A percentile compares a stretch with the other conserved stretches of the same genome.
phyloP scores from a whole-genome alignment of 2,329 filamentous ascomycete species.

The Chaetomiaceae sp. region DNA sequence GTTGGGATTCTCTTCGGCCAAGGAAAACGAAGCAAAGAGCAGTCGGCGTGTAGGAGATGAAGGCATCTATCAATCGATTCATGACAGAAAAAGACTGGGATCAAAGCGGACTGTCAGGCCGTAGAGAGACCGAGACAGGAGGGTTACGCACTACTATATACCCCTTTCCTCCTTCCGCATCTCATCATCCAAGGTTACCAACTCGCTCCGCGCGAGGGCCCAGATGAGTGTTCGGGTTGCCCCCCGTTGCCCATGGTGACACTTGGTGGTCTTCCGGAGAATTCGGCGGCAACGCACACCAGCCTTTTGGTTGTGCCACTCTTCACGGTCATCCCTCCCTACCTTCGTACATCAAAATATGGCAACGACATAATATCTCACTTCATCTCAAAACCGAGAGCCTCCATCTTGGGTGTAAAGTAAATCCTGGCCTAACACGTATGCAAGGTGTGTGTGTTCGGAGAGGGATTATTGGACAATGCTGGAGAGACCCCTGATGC shows the following conservation, averaged over 20 bases:
- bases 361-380: no score
- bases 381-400: no score
- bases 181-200: not conserved
- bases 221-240: not conserved
- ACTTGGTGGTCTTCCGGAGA: not conserved
- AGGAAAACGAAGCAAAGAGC: not conserved
- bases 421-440: no score
- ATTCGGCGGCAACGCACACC: not conserved
- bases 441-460: no score
- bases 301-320: not conserved
- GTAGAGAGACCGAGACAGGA: conserved; percentile 4
- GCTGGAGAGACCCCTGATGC: no score
- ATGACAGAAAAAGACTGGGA: not conserved
- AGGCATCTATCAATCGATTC: not conserved
- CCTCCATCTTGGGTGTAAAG: no score
- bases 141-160: not conserved
- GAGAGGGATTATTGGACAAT: no score
- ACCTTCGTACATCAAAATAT: no score
- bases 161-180: not conserved
- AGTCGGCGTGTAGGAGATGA: not conserved
- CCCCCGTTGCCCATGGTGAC: not conserved
- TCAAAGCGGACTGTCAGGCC: not conserved
- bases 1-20: not conserved
- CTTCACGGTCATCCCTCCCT: no score
- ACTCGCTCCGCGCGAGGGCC: no score